phyloP scores from a whole-genome alignment of 768 basidiomycete species.

The Boletus eberwhitei region DNA sequence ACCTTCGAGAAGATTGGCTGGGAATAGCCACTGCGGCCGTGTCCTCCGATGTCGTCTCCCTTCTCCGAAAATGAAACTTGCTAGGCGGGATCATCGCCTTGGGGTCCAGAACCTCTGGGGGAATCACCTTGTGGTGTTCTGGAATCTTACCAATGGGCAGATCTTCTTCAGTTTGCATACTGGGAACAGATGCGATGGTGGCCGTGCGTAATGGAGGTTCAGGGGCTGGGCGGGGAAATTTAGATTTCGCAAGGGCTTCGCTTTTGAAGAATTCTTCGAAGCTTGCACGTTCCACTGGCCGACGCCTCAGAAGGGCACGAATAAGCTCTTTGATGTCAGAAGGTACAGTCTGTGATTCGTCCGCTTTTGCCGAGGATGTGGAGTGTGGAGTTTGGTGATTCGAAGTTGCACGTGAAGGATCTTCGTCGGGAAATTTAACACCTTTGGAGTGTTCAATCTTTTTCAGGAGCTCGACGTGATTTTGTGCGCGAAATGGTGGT shows the following conservation, averaged over 20 bases:
- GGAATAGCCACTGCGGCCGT: not conserved
- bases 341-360: slow-evolving; percentile 60
- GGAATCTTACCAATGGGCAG: slow-evolving; percentile 47
- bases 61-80: slow-evolving; percentile 67
- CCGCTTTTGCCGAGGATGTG: slow-evolving; percentile 31
- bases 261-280: slow-evolving; percentile 94
- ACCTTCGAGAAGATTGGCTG: slow-evolving; percentile 22
- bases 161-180: slow-evolving; percentile 27
- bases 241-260: slow-evolving; percentile 70
- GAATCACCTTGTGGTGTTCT: slow-evolving; percentile 71
- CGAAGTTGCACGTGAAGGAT: slow-evolving; percentile 45
- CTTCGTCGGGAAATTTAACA: slow-evolving; percentile 93
- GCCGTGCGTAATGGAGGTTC: slow-evolving; percentile 13
- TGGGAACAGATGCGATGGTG: slow-evolving; percentile 8
- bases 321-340: slow-evolving; percentile 87
- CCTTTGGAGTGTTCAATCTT: slow-evolving; percentile 91
- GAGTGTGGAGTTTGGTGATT: slow-evolving; percentile 26
- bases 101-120: slow-evolving; percentile 77
- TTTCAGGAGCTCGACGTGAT: slow-evolving; percentile 92
- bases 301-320: slow-evolving; percentile 74
- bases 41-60: slow-evolving; percentile 20
- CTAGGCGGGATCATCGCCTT: slow-evolving; percentile 80
- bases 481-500: slow-evolving; percentile 92
- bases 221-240: slow-evolving; percentile 57
- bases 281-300: slow-evolving; percentile 77